Evolutionary conservation across 495 filamentous ascomycete species (phyloP).

Genomic region (Trichoderma virens): DNA sequence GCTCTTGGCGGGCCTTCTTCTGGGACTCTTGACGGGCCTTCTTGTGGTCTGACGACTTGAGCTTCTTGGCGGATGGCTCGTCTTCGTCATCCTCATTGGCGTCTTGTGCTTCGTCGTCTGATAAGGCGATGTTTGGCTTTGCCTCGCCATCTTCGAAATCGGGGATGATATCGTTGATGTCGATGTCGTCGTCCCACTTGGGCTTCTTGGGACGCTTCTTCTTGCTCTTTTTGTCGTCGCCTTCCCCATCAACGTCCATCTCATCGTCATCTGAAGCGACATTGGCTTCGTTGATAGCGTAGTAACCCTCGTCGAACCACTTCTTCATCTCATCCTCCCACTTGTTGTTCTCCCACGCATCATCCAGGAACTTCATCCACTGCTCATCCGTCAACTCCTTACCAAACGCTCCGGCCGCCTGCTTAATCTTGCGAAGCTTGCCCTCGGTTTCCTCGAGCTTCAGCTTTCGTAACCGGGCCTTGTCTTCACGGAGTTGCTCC

Average conservation of each 20-base stretch:
- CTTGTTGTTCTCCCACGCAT: slow-evolving; percentile 72
- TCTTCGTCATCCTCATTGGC: slow-evolving; percentile 32
- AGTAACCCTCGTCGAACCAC: slow-evolving; percentile 83
- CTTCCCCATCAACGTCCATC: slow-evolving; percentile 7
- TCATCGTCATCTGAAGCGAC: slow-evolving; percentile 33
- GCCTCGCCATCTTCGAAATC: slow-evolving; percentile 62
- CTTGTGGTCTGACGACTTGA: slow-evolving; percentile 55
- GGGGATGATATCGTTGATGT: slow-evolving; percentile 84
- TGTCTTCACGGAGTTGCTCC: slow-evolving; percentile 67
- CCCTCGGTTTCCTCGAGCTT: slow-evolving; percentile 83
- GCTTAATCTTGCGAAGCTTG: slow-evolving; percentile 73
- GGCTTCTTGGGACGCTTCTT: slow-evolving; percentile 76
- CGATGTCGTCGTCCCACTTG: slow-evolving; percentile 93
- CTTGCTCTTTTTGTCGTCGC: slow-evolving; percentile 26
- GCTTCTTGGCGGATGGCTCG: slow-evolving; percentile 40
- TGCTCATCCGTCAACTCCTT: slow-evolving; percentile 64
- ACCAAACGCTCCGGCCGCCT: slow-evolving; percentile 71
- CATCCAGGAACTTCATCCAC: slow-evolving; percentile 75
- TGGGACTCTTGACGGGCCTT: slow-evolving; percentile 64
- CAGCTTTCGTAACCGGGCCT: slow-evolving; percentile 71
- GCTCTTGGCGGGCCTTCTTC: slow-evolving; percentile 65
- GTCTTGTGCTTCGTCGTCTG: slow-evolving; percentile 44
- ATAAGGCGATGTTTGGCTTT: slow-evolving; percentile 46
- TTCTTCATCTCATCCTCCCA: slow-evolving; percentile 88
- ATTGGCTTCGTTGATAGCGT: slow-evolving; percentile 52